Conservation (phyloP, 2,329 filamentous ascomycete genomes). For the Alternaria sp. region DNA sequence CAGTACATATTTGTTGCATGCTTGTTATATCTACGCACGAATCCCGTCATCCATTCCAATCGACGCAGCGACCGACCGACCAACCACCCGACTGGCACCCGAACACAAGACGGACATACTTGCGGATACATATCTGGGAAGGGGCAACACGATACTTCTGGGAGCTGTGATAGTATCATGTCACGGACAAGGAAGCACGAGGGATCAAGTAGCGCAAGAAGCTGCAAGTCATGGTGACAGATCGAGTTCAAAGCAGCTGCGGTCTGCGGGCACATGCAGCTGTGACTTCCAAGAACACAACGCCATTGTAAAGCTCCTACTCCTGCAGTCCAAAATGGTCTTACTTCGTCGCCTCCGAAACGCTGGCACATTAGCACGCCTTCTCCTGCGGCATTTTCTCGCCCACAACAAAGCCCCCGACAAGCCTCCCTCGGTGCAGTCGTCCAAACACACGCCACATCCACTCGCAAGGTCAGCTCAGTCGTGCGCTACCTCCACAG, state of each 20-base stretch:
- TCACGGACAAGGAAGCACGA: not conserved
- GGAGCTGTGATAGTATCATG: not conserved
- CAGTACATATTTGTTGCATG: not conserved
- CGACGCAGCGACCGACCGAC: not conserved
- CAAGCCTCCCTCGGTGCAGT: not conserved
- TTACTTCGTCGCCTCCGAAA: not conserved
- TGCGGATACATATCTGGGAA: not conserved
- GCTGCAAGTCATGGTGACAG: not conserved
- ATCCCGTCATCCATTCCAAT: not conserved
- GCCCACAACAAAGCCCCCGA: conserved; percentile 11
- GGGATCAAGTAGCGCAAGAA: not conserved
- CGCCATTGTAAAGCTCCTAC: not conserved
- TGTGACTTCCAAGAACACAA: not conserved
- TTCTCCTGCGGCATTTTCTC: not conserved
- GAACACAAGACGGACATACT: not conserved
- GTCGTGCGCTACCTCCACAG: conserved; percentile 2
- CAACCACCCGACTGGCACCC: not conserved
- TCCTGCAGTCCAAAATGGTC: no score
- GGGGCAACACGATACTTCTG: not conserved
- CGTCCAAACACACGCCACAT: not conserved
- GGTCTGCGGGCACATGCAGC: not conserved
- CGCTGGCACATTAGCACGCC: not conserved
- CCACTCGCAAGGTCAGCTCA: conserved; percentile 7
- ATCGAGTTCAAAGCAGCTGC: not conserved
- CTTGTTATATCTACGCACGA: not conserved